These are phyloP conservation scores for Lentinula sp. DNA, from an alignment of 768 basidiomycete species.

Conservation along the genomic window DNA sequence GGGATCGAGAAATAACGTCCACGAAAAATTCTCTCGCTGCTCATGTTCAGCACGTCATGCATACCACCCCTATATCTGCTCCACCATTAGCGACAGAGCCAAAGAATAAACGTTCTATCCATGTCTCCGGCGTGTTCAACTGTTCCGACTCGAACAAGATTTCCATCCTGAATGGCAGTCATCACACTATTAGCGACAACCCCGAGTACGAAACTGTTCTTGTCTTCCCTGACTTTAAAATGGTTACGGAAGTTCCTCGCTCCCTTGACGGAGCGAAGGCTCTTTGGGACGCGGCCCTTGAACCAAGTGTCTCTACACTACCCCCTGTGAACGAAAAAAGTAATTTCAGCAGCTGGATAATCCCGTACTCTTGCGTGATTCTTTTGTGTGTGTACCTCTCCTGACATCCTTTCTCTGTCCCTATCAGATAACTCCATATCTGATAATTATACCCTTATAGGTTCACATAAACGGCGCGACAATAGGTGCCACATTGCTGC, in stretches of 20 bases:
- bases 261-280: slow-evolving; percentile 59
- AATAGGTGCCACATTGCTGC: slow-evolving; percentile 88
- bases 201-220: slow-evolving; percentile 70
- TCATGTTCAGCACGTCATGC: slow-evolving; percentile 26
- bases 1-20: slow-evolving; percentile 76
- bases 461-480: slow-evolving; percentile 91
- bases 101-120: slow-evolving; percentile 11
- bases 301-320: slow-evolving; percentile 47
- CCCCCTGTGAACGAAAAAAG: slow-evolving; percentile 38
- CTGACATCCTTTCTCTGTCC: slow-evolving; percentile 6
- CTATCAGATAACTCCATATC: slow-evolving; percentile 10
- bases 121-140: slow-evolving; percentile 51
- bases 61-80: slow-evolving; percentile 24
- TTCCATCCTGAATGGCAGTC: slow-evolving; percentile 81
- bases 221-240: slow-evolving; percentile 88
- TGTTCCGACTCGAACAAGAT: slow-evolving; percentile 49
- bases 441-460: slow-evolving; percentile 31
- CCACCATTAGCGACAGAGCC: slow-evolving; percentile 18
- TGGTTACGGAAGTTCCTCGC: slow-evolving; percentile 67
- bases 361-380: slow-evolving; percentile 89
- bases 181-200: slow-evolving; percentile 63
- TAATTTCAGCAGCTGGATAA: slow-evolving; percentile 60
- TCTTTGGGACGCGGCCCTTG: slow-evolving; percentile 60
- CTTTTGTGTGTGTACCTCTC: slow-evolving; percentile 63
- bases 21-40: slow-evolving; percentile 67